Percentiles rank a stretch among this genome's conserved stretches.
Evolutionary conservation across 2,329 filamentous ascomycete species (phyloP).

Genomic region (Zymoseptoria pseudotritici): DNA sequence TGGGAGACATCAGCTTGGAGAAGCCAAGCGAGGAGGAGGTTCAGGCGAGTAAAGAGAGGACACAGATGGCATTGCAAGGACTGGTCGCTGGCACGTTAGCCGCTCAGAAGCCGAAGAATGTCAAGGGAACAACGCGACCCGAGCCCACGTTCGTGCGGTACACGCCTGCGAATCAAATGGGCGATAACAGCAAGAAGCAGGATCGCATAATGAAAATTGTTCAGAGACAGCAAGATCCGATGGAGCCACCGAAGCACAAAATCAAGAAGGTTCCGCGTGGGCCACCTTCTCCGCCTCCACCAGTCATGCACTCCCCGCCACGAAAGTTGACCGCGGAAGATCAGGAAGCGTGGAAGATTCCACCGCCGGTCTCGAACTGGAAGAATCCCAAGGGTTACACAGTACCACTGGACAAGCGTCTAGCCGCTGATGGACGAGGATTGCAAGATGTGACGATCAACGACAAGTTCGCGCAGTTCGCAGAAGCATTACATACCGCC

Average conservation of each 20-base stretch:
- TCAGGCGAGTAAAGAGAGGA: conserved; percentile 74
- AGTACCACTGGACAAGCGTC: conserved; percentile 85
- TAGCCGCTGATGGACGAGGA: conserved; percentile 87
- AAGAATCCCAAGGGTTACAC: conserved; percentile 99
- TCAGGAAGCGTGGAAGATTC: conserved; percentile 91
- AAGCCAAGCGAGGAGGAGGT: conserved; percentile 81
- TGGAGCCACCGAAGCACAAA: conserved; percentile 98
- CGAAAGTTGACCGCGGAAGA: conserved; percentile 94
- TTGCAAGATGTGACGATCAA: conserved; percentile 93
- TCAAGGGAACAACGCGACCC: conserved; percentile 70
- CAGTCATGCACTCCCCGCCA: conserved; percentile 89
- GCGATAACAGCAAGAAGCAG: conserved; percentile 73
- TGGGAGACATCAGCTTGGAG: conserved; percentile 81
- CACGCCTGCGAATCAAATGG: conserved; percentile 95
- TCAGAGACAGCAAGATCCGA: conserved; percentile 83
- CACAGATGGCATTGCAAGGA: conserved; percentile 73
- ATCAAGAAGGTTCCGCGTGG: conserved; percentile 96
- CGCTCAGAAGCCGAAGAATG: conserved; percentile 91
- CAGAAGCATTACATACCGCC: conserved; percentile 87
- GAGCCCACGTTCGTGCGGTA: conserved; percentile 94
- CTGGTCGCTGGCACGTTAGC: conserved; percentile 80
- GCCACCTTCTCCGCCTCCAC: conserved; percentile 84
- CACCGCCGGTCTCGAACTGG: conserved; percentile 91
- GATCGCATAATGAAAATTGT: conserved; percentile 99
- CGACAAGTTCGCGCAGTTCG: conserved; percentile 96